phyloP scores from a whole-genome alignment of 176 grass and related monocot genomes.

The Avena sativa region DNA sequence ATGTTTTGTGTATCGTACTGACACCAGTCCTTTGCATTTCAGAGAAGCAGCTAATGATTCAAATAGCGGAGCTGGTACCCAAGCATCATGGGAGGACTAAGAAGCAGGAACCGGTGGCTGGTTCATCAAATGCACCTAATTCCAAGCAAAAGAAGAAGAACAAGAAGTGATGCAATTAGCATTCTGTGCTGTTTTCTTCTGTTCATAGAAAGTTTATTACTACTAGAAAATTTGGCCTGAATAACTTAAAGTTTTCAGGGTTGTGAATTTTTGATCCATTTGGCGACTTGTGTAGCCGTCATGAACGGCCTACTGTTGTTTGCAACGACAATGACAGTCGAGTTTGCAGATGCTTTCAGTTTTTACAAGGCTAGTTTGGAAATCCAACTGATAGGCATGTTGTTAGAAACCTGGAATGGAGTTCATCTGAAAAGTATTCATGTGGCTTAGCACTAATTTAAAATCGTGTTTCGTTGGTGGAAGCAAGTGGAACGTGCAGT shows the following conservation, averaged over 20 bases:
- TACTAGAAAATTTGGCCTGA: neutral
- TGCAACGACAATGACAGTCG: neutral
- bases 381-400: neutral
- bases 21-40: slow-evolving; percentile 25
- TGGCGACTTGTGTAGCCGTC: neutral
- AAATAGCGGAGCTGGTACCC: slow-evolving; percentile 84
- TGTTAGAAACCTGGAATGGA: neutral
- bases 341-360: neutral
- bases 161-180: slow-evolving; percentile 60
- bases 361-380: neutral
- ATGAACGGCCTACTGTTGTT: slow-evolving; percentile 5
- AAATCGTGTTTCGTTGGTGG: neutral
- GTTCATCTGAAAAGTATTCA: neutral
- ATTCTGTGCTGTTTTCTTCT: slow-evolving; percentile 13
- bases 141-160: slow-evolving; percentile 70
- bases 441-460: neutral
- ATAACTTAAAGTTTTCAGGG: neutral
- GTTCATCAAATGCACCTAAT: slow-evolving; percentile 45
- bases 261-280: slow-evolving; percentile 22
- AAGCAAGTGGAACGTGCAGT: neutral
- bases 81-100: slow-evolving; percentile 91
- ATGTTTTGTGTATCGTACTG: slow-evolving; percentile 39
- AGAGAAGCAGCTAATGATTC: slow-evolving; percentile 90
- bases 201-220: slow-evolving; percentile 25
- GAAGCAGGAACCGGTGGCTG: slow-evolving; percentile 66